Evolutionary conservation across 208 protist species (phyloP).

Genomic region (Crithidia mellificae): DNA sequence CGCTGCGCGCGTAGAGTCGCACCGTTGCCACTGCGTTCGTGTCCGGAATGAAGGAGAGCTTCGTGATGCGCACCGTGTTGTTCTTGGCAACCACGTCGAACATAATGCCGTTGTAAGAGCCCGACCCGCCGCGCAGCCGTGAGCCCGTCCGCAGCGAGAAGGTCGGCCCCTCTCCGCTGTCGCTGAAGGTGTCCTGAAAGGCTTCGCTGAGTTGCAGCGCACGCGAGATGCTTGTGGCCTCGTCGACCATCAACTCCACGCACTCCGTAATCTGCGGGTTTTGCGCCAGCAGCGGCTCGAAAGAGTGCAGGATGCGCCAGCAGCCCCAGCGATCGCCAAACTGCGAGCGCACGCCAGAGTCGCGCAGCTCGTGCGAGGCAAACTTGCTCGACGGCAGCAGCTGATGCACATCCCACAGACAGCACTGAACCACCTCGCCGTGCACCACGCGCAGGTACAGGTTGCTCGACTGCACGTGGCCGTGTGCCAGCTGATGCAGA

Average conservation of each 20-base stretch:
- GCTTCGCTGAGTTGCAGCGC: slow-evolving; percentile 52
- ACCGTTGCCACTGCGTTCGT: slow-evolving; percentile 63
- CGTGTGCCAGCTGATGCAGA: slow-evolving; percentile 71
- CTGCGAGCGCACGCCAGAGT: slow-evolving; percentile 42
- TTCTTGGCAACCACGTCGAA: slow-evolving; percentile 87
- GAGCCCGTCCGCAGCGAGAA: slow-evolving; percentile 62
- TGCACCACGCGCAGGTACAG: slow-evolving; percentile 64
- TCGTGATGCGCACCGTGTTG: slow-evolving; percentile 64
- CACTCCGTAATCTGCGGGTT: slow-evolving; percentile 37
- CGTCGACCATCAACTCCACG: slow-evolving; percentile 36
- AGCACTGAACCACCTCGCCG: slow-evolving; percentile 48
- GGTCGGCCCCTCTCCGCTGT: slow-evolving; percentile 48
- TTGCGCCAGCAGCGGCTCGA: slow-evolving; percentile 21
- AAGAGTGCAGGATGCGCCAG: slow-evolving; percentile 41
- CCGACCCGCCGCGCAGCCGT: slow-evolving; percentile 55
- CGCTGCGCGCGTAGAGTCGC: slow-evolving; percentile 67
- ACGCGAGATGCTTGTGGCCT: slow-evolving; percentile 48
- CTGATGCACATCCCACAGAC: slow-evolving; percentile 58
- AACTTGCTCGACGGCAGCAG: slow-evolving; percentile 43
- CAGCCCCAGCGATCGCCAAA: slow-evolving; percentile 72
- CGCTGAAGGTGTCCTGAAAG: slow-evolving; percentile 51
- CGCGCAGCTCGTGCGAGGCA: slow-evolving; percentile 52
- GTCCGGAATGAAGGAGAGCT: slow-evolving; percentile 82
- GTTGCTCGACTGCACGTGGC: slow-evolving; percentile 71
- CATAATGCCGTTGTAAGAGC: slow-evolving; percentile 91